Percentiles rank a stretch among this genome's conserved stretches.
Evolutionary conservation across 139 green algal species (phyloP).

Genomic region (Deuterostichococcus epilithicus): DNA sequence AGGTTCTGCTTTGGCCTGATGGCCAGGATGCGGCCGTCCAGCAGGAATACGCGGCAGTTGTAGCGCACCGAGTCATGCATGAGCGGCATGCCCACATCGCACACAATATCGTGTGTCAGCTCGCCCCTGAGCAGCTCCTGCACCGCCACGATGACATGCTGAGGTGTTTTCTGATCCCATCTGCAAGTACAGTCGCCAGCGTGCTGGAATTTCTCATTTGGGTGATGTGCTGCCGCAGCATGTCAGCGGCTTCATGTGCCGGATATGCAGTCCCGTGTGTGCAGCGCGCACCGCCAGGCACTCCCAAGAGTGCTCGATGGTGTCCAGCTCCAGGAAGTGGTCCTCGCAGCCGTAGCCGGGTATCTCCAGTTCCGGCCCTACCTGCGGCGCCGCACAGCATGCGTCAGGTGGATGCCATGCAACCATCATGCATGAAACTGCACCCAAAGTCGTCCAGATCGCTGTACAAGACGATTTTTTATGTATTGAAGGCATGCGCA

Average conservation of each 20-base stretch:
- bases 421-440: neutral
- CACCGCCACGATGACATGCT: constrained; percentile 1
- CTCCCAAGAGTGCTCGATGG: constrained; percentile 88
- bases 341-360: constrained; percentile 98
- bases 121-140: constrained; percentile 56
- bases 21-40: constrained; percentile 78
- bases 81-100: constrained; percentile 92
- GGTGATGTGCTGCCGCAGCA: too few relatives aligned
- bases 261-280: too few relatives aligned
- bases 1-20: constrained; percentile 92
- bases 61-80: constrained; percentile 83
- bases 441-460: neutral
- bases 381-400: constrained; percentile 19
- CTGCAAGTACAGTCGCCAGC: neutral
- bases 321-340: constrained; percentile 94
- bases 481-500: constrained; percentile 27
- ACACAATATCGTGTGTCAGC: constrained; percentile 74
- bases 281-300: constrained; percentile 49
- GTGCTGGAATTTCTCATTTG: too few relatives aligned
- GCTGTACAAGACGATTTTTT: neutral
- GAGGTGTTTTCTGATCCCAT: neutral
- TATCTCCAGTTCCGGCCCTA: constrained; percentile 94
- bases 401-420: neutral
- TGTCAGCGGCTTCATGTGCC: too few relatives aligned
- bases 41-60: constrained; percentile 87